phyloP scores from a whole-genome alignment of 1,139 yeast genomes.

The Nakaseomyces bracarensis region DNA sequence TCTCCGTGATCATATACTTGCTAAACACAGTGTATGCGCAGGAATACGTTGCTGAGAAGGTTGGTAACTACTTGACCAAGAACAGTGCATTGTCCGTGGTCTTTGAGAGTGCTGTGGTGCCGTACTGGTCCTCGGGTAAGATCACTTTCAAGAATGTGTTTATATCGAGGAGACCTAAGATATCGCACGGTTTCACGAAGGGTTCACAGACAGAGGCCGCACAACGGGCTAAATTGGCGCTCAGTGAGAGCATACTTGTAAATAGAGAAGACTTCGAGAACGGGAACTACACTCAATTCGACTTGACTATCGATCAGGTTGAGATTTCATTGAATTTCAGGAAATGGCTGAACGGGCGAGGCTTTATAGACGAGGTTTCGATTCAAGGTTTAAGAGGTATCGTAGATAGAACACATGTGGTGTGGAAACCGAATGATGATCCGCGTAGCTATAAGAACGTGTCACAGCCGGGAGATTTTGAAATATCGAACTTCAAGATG shows the following conservation, averaged over 20 bases:
- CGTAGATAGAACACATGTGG: slow-evolving; percentile 80
- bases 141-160: slow-evolving; percentile 78
- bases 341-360: slow-evolving; percentile 86
- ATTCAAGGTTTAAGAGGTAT: slow-evolving; percentile 84
- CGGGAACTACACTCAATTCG: slow-evolving; percentile 94
- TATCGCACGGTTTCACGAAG: slow-evolving; percentile 40
- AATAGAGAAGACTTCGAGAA: slow-evolving; percentile 50
- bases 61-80: slow-evolving; percentile 76
- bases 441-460: slow-evolving; percentile 72
- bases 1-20: slow-evolving; percentile 68
- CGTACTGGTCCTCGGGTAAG: slow-evolving; percentile 87
- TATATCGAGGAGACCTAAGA: slow-evolving; percentile 69
- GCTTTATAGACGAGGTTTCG: slow-evolving; percentile 75
- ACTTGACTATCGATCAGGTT: slow-evolving; percentile 78
- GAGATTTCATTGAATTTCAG: slow-evolving; percentile 70
- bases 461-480: slow-evolving; percentile 84
- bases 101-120: slow-evolving; percentile 90
- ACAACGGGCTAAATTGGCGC: slow-evolving; percentile 28
- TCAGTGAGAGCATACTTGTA: slow-evolving; percentile 25
- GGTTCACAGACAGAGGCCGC: slow-evolving; percentile 50
- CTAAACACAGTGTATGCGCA: slow-evolving; percentile 85
- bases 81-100: slow-evolving; percentile 82
- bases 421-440: slow-evolving; percentile 75
- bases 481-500: slow-evolving; percentile 71
- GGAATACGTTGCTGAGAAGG: slow-evolving; percentile 70